Base-by-base conservation (phyloP, 768 basidiomycete species). In the Suillus hirtellus region DNA sequence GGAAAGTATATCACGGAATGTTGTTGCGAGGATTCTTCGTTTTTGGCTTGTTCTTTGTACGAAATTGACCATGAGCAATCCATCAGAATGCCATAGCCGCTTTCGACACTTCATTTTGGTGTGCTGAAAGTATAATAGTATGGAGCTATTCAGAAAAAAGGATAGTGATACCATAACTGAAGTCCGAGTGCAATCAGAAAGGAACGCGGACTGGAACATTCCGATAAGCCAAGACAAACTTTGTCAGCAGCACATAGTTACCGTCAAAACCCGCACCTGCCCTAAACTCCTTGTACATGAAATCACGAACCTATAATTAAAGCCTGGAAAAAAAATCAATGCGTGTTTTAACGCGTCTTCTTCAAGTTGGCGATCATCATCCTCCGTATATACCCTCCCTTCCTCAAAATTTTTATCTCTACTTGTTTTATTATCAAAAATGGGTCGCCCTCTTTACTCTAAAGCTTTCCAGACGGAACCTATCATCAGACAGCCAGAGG, bases 361-460 rank as follows among this genome's bases (percentile, higher is more conserved):
- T 50, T 50, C 8, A 31, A 19, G 54, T 46, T 37, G 37, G 58
- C 59, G 21, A 24, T 46, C 44, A 24, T 46, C 44, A 40, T 38
- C 53, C 44, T 62, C 60, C 62, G 40, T 44, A 42, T 67, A 72
- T 66, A 66, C 65, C 71, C 66, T 56, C 17, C 46, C 11, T 63
- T 35, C 53, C 43, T 31, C 31, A 42, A 21, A 27, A 46, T 9
- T 24, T 55, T 63, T 38, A 62, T 50, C 54, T 44, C 59, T 50
- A 27, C 61, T 56, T 75, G 71, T 75, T 66, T 72, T 74, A 74
- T 64, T 72, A 73, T 70, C 63, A 56, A 72, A 59, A 37, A 88
- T 88, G 86, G 86, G 86, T 68, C 85, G 86, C 64, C 80, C 85
- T 66, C 79, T 87, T 59, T 86, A 83, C 73, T 87, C 86, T 49